Evolutionary conservation across 2,329 filamentous ascomycete genomes (phyloP), one percentile per base, ranked within the genome.

Genomic region (Fusarium lyarnte): DNA sequence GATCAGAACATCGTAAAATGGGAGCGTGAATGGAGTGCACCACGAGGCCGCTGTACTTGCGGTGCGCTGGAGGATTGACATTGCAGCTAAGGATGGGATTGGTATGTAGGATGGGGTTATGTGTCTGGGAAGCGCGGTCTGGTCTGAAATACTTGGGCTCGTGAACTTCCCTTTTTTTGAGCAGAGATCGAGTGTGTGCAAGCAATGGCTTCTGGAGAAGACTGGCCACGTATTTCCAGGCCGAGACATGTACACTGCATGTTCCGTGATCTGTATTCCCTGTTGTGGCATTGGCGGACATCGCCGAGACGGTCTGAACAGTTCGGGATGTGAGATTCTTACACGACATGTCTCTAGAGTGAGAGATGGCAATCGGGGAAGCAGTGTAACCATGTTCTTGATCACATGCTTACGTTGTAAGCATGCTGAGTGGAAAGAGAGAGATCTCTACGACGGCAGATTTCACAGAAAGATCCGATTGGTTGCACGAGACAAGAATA

Each of bases 1-100:
- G 52, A 66, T 52, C 19, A 52, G 43, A n/a, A 57, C 17, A 27
- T 66, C 63, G n/a, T 66, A 66, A 7, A 66, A 53, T 6, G 49
- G 13, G 23, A 66, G 43, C 25, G 58, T 41, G 17, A 66, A n/a
- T 17, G 63, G 63, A 7, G 58, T 63, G 29, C 58, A 66, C 6
- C 52, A 46, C 16, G 51, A 42, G 6, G 59, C 63, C 42, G 58
- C 63, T 25, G 59, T 53, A 14, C 21, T 41, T 41, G 38, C 21
- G 8, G 38, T 41, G 38, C 21, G 38, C 19, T 41, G 38, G 38
- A 13, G 6, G 12, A n/a, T 8, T 13, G 21, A 8, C 38, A 41
- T 41, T 14, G 38, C n/a, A 41, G 21, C 38, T n/a, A 13, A n/a
- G 3, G 6, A 41, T n/a, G 21, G 8, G 12, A 41, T n/a, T 21